These are phyloP conservation scores for Hymenoscyphus infarciens DNA, from an alignment of 2,329 filamentous ascomycete species.

Conservation along the genomic window DNA sequence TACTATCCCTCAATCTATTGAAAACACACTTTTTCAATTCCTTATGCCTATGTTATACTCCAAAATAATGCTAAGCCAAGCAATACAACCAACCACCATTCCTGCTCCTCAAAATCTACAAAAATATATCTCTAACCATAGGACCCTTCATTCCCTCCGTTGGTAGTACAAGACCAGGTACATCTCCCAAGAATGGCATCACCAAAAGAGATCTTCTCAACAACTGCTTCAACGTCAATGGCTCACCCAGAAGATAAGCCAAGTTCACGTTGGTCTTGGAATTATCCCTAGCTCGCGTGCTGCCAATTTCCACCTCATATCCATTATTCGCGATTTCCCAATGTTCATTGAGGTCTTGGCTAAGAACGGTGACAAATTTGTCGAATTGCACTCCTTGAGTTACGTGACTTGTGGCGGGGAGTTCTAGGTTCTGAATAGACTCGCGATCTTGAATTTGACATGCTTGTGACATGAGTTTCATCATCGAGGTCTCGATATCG, in stretches of 20 bases:
- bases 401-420: not conserved
- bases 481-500: constrained; percentile 19
- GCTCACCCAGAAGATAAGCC: constrained; percentile 2
- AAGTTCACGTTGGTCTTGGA: constrained; percentile 5
- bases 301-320: constrained; percentile 5
- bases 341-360: constrained; percentile 4
- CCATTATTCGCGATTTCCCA: constrained; percentile 12
- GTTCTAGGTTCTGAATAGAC: not conserved
- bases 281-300: constrained; percentile 5
- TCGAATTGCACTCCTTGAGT: constrained; percentile 9
- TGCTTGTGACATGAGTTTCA: constrained; percentile 15
- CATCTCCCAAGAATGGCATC: constrained; percentile 5
- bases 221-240: constrained; percentile 7
- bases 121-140: constrained; percentile 1
- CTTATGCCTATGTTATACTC: not conserved
- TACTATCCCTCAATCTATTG: not conserved
- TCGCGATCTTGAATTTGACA: not conserved
- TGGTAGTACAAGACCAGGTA: not conserved
- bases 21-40: not conserved
- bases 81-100: not conserved
- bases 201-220: constrained; percentile 3
- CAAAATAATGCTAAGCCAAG: not conserved
- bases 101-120: not conserved
- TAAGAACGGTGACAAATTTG: constrained; percentile 9
- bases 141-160: not conserved